Conservation (phyloP, 2,329 filamentous ascomycete species). For the Volutella citrinella region DNA sequence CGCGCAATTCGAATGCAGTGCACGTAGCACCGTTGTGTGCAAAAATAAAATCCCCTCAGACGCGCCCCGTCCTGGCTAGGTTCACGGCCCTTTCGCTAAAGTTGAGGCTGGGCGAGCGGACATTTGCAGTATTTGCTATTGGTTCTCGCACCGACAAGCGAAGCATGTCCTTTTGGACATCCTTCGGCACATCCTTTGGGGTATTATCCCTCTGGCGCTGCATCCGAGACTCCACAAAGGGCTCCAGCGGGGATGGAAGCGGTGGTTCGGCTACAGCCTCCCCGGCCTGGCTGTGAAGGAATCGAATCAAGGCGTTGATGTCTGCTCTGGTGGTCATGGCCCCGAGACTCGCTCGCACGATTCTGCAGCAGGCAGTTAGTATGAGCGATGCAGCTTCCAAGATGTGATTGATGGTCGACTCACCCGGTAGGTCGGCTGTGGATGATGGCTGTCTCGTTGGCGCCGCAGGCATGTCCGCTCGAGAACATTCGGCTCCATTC, state of each 20-base stretch:
- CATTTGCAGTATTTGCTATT: too few species aligned
- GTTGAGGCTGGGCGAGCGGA: too few species aligned
- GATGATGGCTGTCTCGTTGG: constrained; percentile 50
- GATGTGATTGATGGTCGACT: too few species aligned
- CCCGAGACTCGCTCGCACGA: constrained; percentile 59
- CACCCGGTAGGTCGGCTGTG: constrained; percentile 53
- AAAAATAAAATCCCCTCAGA: too few species aligned
- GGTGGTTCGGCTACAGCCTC: constrained; percentile 1
- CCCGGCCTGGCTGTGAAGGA: constrained; percentile 33
- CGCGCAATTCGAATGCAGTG: too few species aligned
- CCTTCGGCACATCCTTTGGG: too few species aligned
- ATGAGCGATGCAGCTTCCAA: too few species aligned
- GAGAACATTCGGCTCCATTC: constrained; percentile 54
- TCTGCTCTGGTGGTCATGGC: constrained; percentile 59
- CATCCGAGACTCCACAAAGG: constrained; percentile 6
- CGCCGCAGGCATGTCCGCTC: constrained; percentile 56
- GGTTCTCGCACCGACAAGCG: too few species aligned
- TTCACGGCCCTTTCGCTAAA: too few species aligned
- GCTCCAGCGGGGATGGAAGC: constrained; percentile 9
- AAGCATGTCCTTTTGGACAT: too few species aligned
- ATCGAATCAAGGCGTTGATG: constrained; percentile 46
- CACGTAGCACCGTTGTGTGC: too few species aligned
- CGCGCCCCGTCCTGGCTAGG: too few species aligned
- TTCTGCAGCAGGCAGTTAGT: constrained; percentile 34
- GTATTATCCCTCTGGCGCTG: constrained; percentile 16